phyloP scores from a whole-genome alignment of 495 filamentous ascomycete genomes.

The Penicillium coprophilum region DNA sequence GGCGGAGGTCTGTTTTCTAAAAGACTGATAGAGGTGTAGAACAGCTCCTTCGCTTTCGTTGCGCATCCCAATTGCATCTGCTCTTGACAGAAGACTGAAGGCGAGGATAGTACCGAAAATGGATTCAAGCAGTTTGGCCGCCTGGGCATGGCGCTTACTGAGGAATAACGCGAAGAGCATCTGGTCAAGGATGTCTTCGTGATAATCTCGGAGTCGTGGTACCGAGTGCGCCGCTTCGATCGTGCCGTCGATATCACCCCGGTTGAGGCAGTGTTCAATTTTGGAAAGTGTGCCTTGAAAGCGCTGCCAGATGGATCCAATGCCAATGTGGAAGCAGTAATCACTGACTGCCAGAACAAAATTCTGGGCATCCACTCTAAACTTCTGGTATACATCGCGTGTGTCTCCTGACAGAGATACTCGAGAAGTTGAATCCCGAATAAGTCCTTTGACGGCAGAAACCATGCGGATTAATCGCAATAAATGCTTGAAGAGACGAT shows the following conservation, averaged over 20 bases:
- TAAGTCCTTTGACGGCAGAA: conserved; percentile 70
- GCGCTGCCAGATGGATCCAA: conserved; percentile 65
- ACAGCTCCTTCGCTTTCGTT: conserved; percentile 45
- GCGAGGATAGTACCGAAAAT: conserved; percentile 70
- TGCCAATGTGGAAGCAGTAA: conserved; percentile 76
- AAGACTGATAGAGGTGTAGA: conserved; percentile 56
- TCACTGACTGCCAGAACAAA: conserved; percentile 66
- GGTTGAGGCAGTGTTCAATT: conserved; percentile 58
- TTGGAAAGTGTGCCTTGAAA: conserved; percentile 65
- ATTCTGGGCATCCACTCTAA: conserved; percentile 74
- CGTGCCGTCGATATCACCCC: conserved; percentile 45
- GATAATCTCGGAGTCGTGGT: conserved; percentile 63
- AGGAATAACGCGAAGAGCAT: conserved; percentile 76
- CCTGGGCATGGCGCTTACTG: conserved; percentile 52
- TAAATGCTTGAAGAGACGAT: conserved; percentile 75
- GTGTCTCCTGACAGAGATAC: conserved; percentile 37
- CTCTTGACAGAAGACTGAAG: conserved; percentile 57
- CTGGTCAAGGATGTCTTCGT: conserved; percentile 73
- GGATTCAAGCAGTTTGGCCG: conserved; percentile 72
- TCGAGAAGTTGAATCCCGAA: conserved; percentile 55
- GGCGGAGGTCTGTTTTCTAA: conserved; percentile 66
- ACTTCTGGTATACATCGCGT: conserved; percentile 55
- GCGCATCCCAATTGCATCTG: conserved; percentile 39
- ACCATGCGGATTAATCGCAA: conserved; percentile 78
- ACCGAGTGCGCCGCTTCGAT: conserved; percentile 58